Conservation (phyloP, 352 stramenopile genomes). For the Phytophthora meadii region DNA sequence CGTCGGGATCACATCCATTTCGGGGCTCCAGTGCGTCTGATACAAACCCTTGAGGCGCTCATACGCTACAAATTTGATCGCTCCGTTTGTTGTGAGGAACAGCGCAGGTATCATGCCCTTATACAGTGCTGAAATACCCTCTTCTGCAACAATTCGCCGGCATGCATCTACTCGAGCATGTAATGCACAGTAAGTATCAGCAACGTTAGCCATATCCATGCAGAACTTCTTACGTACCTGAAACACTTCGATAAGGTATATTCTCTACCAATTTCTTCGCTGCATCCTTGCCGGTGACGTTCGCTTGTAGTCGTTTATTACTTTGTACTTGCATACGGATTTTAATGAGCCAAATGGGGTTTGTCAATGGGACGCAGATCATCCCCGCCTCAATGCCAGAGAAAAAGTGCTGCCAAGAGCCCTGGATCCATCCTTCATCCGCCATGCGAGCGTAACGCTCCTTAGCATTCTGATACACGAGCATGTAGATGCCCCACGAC, state of each 20-base stretch:
- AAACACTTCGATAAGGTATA: conserved; percentile 72
- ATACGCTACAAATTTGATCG: conserved; percentile 94
- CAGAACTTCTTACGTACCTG: conserved; percentile 36
- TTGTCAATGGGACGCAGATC: conserved; percentile 97
- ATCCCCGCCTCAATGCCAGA: conserved; percentile 79
- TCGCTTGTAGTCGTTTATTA: conserved; percentile 54
- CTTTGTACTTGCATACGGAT: conserved; percentile 95
- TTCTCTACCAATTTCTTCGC: conserved; percentile 59
- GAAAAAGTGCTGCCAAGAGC: conserved; percentile 86
- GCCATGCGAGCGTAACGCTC: conserved; percentile 75
- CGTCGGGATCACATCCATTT: conserved; percentile 77
- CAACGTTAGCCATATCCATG: background rate
- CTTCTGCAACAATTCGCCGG: conserved; percentile 93
- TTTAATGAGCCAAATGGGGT: conserved; percentile 99
- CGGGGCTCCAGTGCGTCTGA: conserved; percentile 57
- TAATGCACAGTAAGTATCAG: conserved; percentile 3
- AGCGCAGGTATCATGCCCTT: conserved; percentile 95
- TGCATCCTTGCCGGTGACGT: conserved; percentile 56
- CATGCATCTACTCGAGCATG: conserved; percentile 81
- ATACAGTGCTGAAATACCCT: conserved; percentile 95
- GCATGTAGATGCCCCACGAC: conserved; percentile 99
- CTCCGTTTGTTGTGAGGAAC: conserved; percentile 96
- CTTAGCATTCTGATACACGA: conserved; percentile 98
- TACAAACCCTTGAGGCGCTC: conserved; percentile 77
- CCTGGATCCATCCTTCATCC: conserved; percentile 72